Evolutionary conservation across 495 filamentous ascomycete species (phyloP), one percentile per base, ranked within the genome.

Genomic region (Talaromyces stipitatus): DNA sequence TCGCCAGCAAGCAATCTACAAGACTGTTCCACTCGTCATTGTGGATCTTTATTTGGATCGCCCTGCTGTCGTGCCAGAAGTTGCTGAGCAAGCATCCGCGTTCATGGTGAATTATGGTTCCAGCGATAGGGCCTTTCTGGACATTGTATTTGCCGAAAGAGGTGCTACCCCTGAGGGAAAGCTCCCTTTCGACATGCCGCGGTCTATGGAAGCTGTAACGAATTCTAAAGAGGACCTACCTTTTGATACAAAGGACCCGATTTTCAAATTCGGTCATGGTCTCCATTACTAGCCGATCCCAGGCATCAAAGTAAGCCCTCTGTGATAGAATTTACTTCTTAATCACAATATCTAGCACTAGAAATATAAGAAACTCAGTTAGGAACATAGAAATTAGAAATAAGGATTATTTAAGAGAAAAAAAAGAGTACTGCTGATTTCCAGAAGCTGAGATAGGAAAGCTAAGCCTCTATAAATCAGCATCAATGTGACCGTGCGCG

Each of bases 1-100:
- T n/a, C 65, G 66, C 1, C 69, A 70, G 50, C 2, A 46, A 4
- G 41, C 6, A 2, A 46, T 46, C 5, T 46, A n/a, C 41, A 20
- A 18, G 16, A 4, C 41, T 46, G 41, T 24, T 8, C 41, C 41
- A 8, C n/a, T n/a, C n/a, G 18, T n/a, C 6, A 46, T 46, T 46
- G 41, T 46, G 12, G 41, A 46, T n/a, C 4, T 46, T 9, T n/a
- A 46, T 46, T 24, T 46, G 9, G 41, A 46, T 4, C 41, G 41
- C 9, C 41, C 41, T 3, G 41, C 41, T 8, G n/a, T 24, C 14
- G 11, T 46, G 3, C 41, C 41, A 5, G 41, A 46, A n/a, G n/a
- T 46, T 8, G 16, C 5, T 20, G 41, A 10, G 11, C n/a, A 10
- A 9, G 41, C 41, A 8, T 9, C 16, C 8, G 41, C 41, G 10